Conservation (phyloP, 2,329 filamentous ascomycete species). For the Fusarium nematophilum region DNA sequence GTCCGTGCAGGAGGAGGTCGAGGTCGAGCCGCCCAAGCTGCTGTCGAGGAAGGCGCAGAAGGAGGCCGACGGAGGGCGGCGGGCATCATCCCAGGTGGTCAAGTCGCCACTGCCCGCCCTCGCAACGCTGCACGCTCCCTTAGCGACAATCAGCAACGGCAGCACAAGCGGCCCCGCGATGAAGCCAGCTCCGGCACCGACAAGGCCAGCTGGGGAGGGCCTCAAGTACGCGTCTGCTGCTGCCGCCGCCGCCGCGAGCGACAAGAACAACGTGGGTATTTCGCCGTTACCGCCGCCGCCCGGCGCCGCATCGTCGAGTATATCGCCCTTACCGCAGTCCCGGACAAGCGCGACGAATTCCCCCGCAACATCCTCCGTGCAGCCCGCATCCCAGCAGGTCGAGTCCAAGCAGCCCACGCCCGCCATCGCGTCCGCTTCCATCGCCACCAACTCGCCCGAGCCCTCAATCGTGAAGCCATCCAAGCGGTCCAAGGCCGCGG, state of each 20-base stretch:
- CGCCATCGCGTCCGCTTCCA: conserved; percentile 41
- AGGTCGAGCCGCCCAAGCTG: conserved; percentile 63
- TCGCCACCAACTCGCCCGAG: conserved; percentile 39
- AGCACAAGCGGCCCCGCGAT: conserved; percentile 70
- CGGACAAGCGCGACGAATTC: conserved; percentile 67
- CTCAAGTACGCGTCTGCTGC: conserved; percentile 98
- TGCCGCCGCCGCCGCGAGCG: conserved; percentile 89
- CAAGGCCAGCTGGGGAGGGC: conserved; percentile 86
- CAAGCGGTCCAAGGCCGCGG: conserved; percentile 57
- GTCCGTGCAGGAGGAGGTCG: conserved; percentile 88
- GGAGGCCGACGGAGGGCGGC: conserved; percentile 67
- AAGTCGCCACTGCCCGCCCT: conserved; percentile 95
- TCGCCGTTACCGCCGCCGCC: conserved; percentile 93
- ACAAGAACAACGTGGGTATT: conserved; percentile 90
- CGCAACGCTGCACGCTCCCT: conserved; percentile 85
- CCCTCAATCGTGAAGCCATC: conserved; percentile 46
- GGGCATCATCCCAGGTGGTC: conserved; percentile 88
- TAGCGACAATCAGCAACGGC: conserved; percentile 71
- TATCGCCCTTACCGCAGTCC: conserved; percentile 64
- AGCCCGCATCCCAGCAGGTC: conserved; percentile 56
- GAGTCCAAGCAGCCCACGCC: conserved; percentile 50
- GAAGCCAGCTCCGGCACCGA: conserved; percentile 92
- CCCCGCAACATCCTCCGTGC: conserved; percentile 60
- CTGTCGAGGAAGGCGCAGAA: conserved; percentile 66
- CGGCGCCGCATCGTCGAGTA: conserved; percentile 61